Base-by-base conservation (phyloP, 495 filamentous ascomycete species). In the Pseudoneurospora amorphoporcata region DNA sequence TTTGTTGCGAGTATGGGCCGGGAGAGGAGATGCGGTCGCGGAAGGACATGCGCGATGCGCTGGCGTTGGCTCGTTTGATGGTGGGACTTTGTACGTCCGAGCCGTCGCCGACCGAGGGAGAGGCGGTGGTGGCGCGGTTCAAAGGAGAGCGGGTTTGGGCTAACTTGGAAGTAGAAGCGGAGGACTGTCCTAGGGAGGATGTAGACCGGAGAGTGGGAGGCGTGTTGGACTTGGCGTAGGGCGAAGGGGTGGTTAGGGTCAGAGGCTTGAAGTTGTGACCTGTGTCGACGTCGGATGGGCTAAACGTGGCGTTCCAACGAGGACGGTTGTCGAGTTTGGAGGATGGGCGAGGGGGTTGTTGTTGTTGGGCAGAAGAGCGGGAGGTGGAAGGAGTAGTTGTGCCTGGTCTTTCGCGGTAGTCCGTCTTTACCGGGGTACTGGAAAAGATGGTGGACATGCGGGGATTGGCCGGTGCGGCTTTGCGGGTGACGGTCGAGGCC, bases 251-350 rank as follows among this genome's bases (percentile, higher is more conserved):
- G 14, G 89, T 89, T 38, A 88, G 80, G 39, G 84, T 84, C 4
- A 90, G 80, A 4, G 92, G 87, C 78, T 89, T 92, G 80, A 89
- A 91, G 76, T 88, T 89, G 78, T 92, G 90, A 32, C 91, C 89
- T 17, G 89, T 87, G 39, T 91, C 85, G 32, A 90, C 84, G 71
- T 91, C 88, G 6, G 84, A 86, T 68, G 90, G 88, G 77, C 93
- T 95, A 14, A 88, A 89, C 42, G 90, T 92, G 8, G 78, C 72
- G 78, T 91, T 97, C 94, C 94, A 98, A 70, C 90, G 87, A 16
- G 94, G 94, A 45, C 91, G 88, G 75, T 87, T 87, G 72, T 87
- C 74, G 16, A 75, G 58, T 19, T 81, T 82, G 2, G 88, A 85
- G 3, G 83, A 77, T 19, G 87, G 86, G 43, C 86, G 84, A 32